phyloP scores from a whole-genome alignment of 768 basidiomycete genomes.

The Cystofilobasidium capitatum region DNA sequence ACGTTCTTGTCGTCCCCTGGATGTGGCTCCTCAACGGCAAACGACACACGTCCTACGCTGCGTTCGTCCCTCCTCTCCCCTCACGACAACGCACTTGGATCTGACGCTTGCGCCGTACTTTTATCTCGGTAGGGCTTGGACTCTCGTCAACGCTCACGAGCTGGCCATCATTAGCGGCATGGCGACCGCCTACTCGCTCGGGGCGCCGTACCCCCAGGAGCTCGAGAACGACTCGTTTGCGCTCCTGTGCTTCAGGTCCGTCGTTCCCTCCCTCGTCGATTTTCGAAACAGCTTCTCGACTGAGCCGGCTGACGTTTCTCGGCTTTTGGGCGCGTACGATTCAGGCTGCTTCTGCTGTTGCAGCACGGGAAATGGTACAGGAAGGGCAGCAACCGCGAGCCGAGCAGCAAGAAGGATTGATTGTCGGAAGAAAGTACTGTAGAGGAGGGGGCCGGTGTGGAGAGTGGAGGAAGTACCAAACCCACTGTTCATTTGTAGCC shows the following conservation, averaged over 20 bases:
- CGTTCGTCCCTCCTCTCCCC: slow-evolving; percentile 24
- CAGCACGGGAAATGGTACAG: slow-evolving; percentile 37
- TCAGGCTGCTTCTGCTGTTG: slow-evolving; percentile 38
- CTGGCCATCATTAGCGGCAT: slow-evolving; percentile 39
- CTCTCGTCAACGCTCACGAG: slow-evolving; percentile 43
- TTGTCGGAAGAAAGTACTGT: too few relatives aligned
- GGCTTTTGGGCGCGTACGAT: slow-evolving; percentile 38
- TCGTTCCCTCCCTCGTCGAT: slow-evolving; percentile 30
- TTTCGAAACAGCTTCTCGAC: too few relatives aligned
- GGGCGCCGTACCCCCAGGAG: slow-evolving; percentile 41
- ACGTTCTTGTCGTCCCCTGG: slow-evolving; percentile 31
- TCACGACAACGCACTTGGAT: background rate
- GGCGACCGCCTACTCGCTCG: slow-evolving; percentile 42
- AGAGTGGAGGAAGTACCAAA: too few relatives aligned
- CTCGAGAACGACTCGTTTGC: slow-evolving; percentile 42
- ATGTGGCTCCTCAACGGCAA: slow-evolving; percentile 40
- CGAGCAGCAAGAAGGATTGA: background rate
- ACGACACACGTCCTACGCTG: slow-evolving; percentile 39
- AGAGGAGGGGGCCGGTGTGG: too few relatives aligned
- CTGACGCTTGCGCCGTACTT: background rate
- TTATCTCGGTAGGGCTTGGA: slow-evolving; percentile 16
- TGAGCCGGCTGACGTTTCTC: background rate
- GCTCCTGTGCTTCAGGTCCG: slow-evolving; percentile 38
- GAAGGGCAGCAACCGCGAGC: slow-evolving; percentile 30
- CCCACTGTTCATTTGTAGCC: too few relatives aligned